Percentiles rank a stretch among this genome's conserved stretches.
These are phyloP conservation scores for Acanthochlamys bracteata DNA, from an alignment of 106 monocot genomes.

Conservation along the genomic window DNA sequence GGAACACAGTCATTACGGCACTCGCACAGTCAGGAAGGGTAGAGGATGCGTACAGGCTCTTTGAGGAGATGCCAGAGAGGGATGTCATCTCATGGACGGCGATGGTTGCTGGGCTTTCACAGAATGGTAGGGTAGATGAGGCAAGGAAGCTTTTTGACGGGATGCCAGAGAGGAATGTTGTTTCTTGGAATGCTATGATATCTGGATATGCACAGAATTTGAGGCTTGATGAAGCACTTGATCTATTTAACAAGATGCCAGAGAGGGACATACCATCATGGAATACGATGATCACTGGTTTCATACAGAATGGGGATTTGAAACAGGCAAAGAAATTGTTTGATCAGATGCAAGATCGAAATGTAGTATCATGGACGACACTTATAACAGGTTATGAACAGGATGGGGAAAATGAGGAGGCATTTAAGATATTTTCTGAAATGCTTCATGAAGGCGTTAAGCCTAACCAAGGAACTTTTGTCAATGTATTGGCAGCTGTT, in stretches of 20 bases:
- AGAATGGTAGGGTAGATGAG: constrained; percentile 34
- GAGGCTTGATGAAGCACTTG: constrained; percentile 37
- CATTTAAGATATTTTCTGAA: constrained; percentile 29
- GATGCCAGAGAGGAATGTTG: constrained; percentile 44
- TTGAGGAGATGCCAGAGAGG: constrained; percentile 30
- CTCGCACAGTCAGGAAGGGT: constrained; percentile 22
- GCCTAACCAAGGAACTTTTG: constrained; percentile 54
- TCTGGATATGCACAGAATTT: constrained; percentile 43
- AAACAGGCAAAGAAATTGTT: constrained; percentile 26
- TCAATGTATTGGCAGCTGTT: constrained; percentile 42
- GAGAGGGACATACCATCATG: constrained; percentile 48
- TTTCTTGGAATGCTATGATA: constrained; percentile 61
- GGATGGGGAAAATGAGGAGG: constrained; percentile 37
- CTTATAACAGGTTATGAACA: constrained; percentile 48
- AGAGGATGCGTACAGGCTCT: constrained; percentile 24
- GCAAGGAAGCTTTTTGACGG: constrained; percentile 34
- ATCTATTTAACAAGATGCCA: constrained; percentile 42
- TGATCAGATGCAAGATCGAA: constrained; percentile 30
- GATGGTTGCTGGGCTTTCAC: constrained; percentile 30
- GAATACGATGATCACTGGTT: constrained; percentile 63
- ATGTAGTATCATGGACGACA: constrained; percentile 61
- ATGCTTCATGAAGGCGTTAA: constrained; percentile 31
- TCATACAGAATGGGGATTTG: constrained; percentile 43
- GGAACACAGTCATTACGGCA: constrained; percentile 46
- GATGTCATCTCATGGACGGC: constrained; percentile 65